phyloP scores from a whole-genome alignment of 2,329 filamentous ascomycete genomes.

The Aspergillus eucalypticola region DNA sequence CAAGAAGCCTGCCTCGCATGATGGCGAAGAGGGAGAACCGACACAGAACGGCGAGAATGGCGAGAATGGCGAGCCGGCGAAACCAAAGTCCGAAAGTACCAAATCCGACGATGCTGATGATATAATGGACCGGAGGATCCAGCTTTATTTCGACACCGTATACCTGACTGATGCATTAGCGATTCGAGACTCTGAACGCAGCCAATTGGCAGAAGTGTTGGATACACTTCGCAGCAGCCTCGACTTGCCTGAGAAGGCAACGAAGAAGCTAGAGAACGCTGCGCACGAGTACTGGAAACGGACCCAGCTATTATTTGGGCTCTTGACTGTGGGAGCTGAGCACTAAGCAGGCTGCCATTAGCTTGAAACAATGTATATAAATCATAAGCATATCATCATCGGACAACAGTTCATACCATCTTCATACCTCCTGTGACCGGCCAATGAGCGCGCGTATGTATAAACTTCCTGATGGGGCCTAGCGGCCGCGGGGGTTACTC shows the following conservation, averaged over 20 bases:
- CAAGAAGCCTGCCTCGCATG: not conserved
- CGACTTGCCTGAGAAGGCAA: slow-evolving; percentile 50
- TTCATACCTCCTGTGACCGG: not conserved
- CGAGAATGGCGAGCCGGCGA: not conserved
- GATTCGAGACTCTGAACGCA: slow-evolving; percentile 9
- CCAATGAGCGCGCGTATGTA: slow-evolving; percentile 5
- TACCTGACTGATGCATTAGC: slow-evolving; percentile 35
- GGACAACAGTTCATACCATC: not conserved
- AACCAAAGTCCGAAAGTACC: not conserved
- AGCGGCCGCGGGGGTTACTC: slow-evolving; percentile 23
- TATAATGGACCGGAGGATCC: slow-evolving; percentile 36
- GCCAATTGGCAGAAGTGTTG: slow-evolving; percentile 49
- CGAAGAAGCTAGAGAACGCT: slow-evolving; percentile 60
- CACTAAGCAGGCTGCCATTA: not conserved
- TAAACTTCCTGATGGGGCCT: not conserved
- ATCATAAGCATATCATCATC: not conserved
- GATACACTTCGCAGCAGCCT: slow-evolving; percentile 49
- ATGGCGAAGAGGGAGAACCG: slow-evolving; percentile 5
- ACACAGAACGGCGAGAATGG: slow-evolving; percentile 10
- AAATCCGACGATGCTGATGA: slow-evolving; percentile 12
- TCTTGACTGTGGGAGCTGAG: slow-evolving; percentile 54
- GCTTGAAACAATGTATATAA: slow-evolving; percentile 1
- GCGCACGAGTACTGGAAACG: slow-evolving; percentile 80
- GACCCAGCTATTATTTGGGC: slow-evolving; percentile 77
- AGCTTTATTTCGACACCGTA: slow-evolving; percentile 41